Base-by-base conservation (phyloP, 768 basidiomycete species). In the Lactarius deliciosus region DNA sequence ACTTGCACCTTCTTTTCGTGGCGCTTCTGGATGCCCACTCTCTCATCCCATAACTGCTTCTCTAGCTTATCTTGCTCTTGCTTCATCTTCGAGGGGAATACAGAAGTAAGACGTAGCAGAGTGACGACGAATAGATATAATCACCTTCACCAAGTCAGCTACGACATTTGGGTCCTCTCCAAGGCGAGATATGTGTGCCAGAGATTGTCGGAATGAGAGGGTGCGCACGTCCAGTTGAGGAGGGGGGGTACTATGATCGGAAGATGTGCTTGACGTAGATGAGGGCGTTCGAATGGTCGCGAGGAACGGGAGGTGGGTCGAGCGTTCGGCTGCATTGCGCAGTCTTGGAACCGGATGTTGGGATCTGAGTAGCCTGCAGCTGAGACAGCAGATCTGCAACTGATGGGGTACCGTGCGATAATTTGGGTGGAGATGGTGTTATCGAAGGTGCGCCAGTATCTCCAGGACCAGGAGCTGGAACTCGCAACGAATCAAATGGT, bases 1-100 rank as follows among this genome's bases (percentile, higher is more conserved):
- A 87, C 79, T 69, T 86, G 85, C 68, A 91, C 82, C 76, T 86
- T 92, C 54, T 88, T 85, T 68, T 90, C 85, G 67, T 91, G 87
- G 71, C 85, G 86, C 66, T 76, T 78, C 62, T 84, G 81, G 64
- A 94, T 85, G 6, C 79, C 79, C 38, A 79, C 77, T 62, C 92
- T 81, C 70, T 90, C 90, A 64, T 84, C 80, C 86, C 85, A 92
- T 41, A 93, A 75, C 65, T 81, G 81, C 67, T 78, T 81, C 75
- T 94, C 92, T 40, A 93, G 78, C 28, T 80, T 79, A 63, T 86
- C 80, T 77, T 94, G 92, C 58, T 90, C 88, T 61, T 82, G 76
- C 75, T 85, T 89, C 72, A 94, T 78, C 92, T 92, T 72, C 25
- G 61, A 34, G 32, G 43, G 22, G 1, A 55, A 40, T 13, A 13